These are phyloP conservation scores for Hymenochaete sp. DNA, from an alignment of 1,284 basidiomycete species.

Conservation along the genomic window DNA sequence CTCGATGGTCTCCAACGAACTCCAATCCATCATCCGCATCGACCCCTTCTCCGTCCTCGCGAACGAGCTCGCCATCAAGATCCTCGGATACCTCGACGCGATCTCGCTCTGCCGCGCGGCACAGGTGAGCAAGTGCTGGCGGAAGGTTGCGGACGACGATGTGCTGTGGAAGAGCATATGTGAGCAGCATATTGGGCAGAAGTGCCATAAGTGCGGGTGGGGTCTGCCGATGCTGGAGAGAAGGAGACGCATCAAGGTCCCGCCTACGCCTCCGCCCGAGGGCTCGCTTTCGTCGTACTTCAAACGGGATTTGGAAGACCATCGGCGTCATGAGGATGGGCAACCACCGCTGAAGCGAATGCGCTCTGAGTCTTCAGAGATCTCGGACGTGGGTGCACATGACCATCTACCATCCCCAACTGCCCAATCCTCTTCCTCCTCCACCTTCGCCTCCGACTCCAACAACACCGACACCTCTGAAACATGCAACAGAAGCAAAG, in stretches of 20 bases:
- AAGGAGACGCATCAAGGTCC: conserved; percentile 39
- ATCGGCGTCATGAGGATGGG: conserved; percentile 18
- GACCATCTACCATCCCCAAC: background rate
- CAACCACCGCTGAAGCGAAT: conserved; percentile 45
- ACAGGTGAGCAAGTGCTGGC: conserved; percentile 87
- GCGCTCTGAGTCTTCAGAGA: conserved; percentile 27
- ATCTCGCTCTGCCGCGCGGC: conserved; percentile 93
- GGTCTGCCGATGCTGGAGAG: conserved; percentile 88
- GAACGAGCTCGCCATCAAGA: conserved; percentile 82
- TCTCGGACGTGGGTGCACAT: background rate
- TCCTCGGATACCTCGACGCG: conserved; percentile 91
- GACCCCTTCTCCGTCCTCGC: conserved; percentile 93
- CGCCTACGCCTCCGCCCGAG: conserved; percentile 29
- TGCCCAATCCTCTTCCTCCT: conserved; percentile 9
- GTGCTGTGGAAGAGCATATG: conserved; percentile 95
- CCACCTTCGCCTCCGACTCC: conserved; percentile 11
- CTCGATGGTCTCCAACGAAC: conserved; percentile 91
- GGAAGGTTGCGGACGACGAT: conserved; percentile 88
- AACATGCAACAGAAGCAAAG: no score
- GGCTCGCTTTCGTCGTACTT: conserved; percentile 23
- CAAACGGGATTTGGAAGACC: conserved; percentile 33
- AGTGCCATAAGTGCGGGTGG: conserved; percentile 98
- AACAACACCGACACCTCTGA: conserved; percentile 14
- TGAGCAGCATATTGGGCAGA: conserved; percentile 97
- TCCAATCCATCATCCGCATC: conserved; percentile 86